phyloP scores from a whole-genome alignment of 768 basidiomycete species.

The Russula dissimulans region DNA sequence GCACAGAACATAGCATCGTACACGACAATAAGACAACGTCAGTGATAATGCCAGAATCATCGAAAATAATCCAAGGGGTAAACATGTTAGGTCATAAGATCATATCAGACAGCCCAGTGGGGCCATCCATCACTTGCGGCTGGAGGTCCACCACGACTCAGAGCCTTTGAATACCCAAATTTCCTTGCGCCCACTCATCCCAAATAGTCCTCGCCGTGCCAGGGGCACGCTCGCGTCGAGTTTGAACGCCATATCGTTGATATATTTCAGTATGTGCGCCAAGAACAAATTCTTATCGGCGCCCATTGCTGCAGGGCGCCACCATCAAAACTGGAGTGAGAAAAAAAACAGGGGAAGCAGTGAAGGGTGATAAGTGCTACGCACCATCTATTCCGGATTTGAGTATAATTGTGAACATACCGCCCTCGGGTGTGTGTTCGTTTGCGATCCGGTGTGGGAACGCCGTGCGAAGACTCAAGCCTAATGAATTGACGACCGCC shows the following conservation, averaged over 20 bases:
- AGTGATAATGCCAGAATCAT: background rate
- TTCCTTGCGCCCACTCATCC: slow-evolving; percentile 41
- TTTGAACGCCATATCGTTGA: slow-evolving; percentile 47
- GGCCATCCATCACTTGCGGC: background rate
- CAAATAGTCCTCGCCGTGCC: slow-evolving; percentile 32
- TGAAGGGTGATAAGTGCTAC: background rate
- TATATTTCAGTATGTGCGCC: slow-evolving; percentile 52
- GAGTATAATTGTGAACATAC: slow-evolving; percentile 47
- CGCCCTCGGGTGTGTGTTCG: slow-evolving; percentile 39
- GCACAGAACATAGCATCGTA: background rate
- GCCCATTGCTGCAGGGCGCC: slow-evolving; percentile 10
- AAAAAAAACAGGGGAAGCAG: background rate
- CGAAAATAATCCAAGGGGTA: background rate
- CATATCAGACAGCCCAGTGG: background rate
- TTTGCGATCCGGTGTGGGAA: slow-evolving; percentile 36
- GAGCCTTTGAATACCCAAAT: slow-evolving; percentile 55
- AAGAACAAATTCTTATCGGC: slow-evolving; percentile 47
- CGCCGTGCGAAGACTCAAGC: slow-evolving; percentile 30
- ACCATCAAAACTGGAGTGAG: background rate
- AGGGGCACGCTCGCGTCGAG: slow-evolving; percentile 63
- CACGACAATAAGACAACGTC: background rate
- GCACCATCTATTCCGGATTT: slow-evolving; percentile 26
- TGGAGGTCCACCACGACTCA: slow-evolving; percentile 16
- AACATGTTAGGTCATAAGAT: slow-evolving; percentile 11
- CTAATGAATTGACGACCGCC: slow-evolving; percentile 31